Evolutionary conservation across 78 protist genomes (phyloP).

Genomic region (slime mould (Dictyostelium discoideum)): DNA sequence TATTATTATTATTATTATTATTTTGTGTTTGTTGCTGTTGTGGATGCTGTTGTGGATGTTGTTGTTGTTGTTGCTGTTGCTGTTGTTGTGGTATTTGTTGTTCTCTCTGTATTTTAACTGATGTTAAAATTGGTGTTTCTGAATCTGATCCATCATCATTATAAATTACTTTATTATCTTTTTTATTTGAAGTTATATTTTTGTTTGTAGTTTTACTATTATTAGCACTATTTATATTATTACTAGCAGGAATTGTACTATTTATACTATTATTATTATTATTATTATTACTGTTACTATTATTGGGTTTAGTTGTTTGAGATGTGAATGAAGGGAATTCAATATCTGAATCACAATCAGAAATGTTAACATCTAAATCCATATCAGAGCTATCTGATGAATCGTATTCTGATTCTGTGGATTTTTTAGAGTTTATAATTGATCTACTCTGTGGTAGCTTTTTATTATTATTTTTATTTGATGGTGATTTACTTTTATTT

Average conservation of each 20-base stretch:
- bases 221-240: background rate
- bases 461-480: background rate
- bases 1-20: background rate
- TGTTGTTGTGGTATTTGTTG: background rate
- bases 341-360: constrained; percentile 5
- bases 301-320: too few relatives aligned
- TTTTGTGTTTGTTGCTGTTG: background rate
- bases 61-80: background rate
- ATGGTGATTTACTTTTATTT: background rate
- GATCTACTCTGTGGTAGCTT: constrained; percentile 1
- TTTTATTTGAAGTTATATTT: background rate
- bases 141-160: background rate
- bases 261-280: background rate
- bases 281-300: background rate
- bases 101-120: background rate
- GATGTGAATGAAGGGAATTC: background rate
- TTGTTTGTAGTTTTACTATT: background rate
- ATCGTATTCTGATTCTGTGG: background rate
- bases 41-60: background rate
- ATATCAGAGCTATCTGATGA: constrained; percentile 34
- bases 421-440: background rate
- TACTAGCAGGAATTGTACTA: too few relatives aligned
- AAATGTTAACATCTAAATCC: constrained; percentile 65
- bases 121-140: background rate
- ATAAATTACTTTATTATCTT: background rate